These are phyloP conservation scores for Crithidia thermophila DNA, from an alignment of 208 protist species.

Conservation along the genomic window DNA sequence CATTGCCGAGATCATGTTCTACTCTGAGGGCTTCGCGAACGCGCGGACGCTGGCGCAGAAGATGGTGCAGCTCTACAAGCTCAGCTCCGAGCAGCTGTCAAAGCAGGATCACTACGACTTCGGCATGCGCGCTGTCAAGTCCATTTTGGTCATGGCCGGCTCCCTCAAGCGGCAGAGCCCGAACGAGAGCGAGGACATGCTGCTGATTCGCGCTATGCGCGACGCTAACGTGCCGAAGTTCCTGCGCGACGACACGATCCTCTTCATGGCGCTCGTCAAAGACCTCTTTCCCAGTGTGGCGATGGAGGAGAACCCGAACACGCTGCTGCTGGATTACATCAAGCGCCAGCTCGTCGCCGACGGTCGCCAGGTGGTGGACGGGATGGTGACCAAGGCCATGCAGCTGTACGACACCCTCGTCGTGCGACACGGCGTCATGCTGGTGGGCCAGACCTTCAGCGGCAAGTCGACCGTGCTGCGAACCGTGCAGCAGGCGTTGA, in stretches of 20 bases:
- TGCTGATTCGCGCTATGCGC: conserved; percentile 95
- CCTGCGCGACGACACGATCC: conserved; percentile 92
- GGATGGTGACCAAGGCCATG: conserved; percentile 88
- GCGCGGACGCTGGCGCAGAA: conserved; percentile 95
- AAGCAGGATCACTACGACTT: conserved; percentile 98
- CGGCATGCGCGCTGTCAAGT: conserved; percentile 96
- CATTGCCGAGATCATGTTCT: conserved; percentile 98
- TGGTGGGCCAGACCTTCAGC: conserved; percentile 95
- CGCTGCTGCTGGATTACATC: conserved; percentile 82
- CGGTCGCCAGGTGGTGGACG: conserved; percentile 81
- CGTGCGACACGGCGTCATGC: conserved; percentile 95
- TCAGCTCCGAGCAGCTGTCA: conserved; percentile 95
- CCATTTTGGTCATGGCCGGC: conserved; percentile 96
- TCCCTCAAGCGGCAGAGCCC: conserved; percentile 90
- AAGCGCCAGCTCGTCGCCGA: conserved; percentile 66
- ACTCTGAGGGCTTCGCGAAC: conserved; percentile 96
- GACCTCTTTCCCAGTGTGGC: conserved; percentile 94
- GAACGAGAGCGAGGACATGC: conserved; percentile 92
- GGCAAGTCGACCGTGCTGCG: conserved; percentile 93
- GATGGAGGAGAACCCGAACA: conserved; percentile 83
- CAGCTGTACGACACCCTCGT: conserved; percentile 95
- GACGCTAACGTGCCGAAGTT: conserved; percentile 96
- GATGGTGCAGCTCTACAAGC: conserved; percentile 97
- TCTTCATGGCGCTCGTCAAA: conserved; percentile 94
- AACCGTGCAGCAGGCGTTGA: conserved; percentile 85